Base-by-base conservation (phyloP, 495 filamentous ascomycete species). In the Penicillium paxilli region DNA sequence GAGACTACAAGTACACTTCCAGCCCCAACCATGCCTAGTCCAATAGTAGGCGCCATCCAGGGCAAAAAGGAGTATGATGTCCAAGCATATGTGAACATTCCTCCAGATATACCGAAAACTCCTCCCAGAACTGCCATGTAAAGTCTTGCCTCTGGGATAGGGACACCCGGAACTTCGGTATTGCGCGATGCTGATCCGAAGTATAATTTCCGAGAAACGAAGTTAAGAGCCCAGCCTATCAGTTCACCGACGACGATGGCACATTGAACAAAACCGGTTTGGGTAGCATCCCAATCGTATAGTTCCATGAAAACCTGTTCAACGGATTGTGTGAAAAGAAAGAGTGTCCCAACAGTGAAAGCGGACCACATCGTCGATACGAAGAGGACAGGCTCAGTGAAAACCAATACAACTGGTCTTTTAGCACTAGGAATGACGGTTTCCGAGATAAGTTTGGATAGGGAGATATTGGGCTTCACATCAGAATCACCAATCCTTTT, bases 361-460 rank as follows among this genome's bases (percentile, higher is more conserved):
- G 80, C 77, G 8, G 76, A 72, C 74, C 76, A 80, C 24, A 83
- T 53, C 2, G 74, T 74, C 44, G 69, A 73, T 28, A 74, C 65
- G 35, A 82, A 77, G 4, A 83, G 72, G 10, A 85, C 82, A 1
- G 70, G 68, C 58, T 83, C 81, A 16, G 79, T 83, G 52, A 65
- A 69, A 19, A 84, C 71, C 47, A 85, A 57, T 20, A 70, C 47
- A 5, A 75, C n/a, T 5, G 80, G 80, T 2, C 78, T 70, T 19
- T 59, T 51, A 7, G 73, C 62, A 44, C 66, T 69, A 14, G 56
- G 59, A n/a, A 35, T 47, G 19, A 74, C 40, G 16, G 7, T 35
- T n/a, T 35, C 32, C 14, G 32, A 35, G 14, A 35, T 6, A 7
- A n/a, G 6, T 3, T 3, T n/a, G 3, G 32, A 35, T 8, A 35